phyloP scores from a whole-genome alignment of 139 green algal genomes.

The Micromonas commoda region DNA sequence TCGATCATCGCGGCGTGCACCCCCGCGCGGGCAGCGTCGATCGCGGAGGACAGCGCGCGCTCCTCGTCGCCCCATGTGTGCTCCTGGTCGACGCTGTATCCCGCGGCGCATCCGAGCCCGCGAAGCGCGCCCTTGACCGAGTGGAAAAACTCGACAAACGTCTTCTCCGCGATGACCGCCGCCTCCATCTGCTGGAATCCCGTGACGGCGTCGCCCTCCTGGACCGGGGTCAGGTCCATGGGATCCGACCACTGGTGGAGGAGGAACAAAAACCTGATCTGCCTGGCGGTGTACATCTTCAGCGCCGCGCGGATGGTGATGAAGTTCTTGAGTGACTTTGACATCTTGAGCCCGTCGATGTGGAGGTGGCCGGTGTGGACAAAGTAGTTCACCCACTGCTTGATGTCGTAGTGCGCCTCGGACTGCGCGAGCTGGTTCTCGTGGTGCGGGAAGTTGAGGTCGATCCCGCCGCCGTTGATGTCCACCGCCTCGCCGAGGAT shows the following conservation, averaged over 20 bases:
- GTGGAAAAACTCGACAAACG: constrained; percentile 25
- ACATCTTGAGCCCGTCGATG: constrained; percentile 98
- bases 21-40: constrained; percentile 1
- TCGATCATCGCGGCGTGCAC: constrained; percentile 58
- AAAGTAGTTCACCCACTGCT: constrained; percentile 98
- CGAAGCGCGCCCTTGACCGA: constrained; percentile 35
- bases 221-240: constrained; percentile 23
- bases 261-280: constrained; percentile 91
- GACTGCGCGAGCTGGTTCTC: constrained; percentile 97
- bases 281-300: constrained; percentile 63
- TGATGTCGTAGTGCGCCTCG: constrained; percentile 61
- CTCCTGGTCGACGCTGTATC: constrained; percentile 46
- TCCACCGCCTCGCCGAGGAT: constrained; percentile 81
- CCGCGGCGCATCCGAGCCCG: constrained; percentile 60
- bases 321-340: constrained; percentile 99
- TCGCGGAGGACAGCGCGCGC: not conserved
- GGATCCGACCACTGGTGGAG: constrained; percentile 80
- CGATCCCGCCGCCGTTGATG: constrained; percentile 83
- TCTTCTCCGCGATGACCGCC: constrained; percentile 6
- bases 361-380: constrained; percentile 89
- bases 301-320: constrained; percentile 88
- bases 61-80: constrained; percentile 3
- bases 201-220: not conserved
- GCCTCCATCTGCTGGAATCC: constrained; percentile 22
- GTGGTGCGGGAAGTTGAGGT: constrained; percentile 96